These are phyloP conservation scores for Tuber microsphaerosporum DNA, from an alignment of 495 filamentous ascomycete genomes.

Conservation along the genomic window DNA sequence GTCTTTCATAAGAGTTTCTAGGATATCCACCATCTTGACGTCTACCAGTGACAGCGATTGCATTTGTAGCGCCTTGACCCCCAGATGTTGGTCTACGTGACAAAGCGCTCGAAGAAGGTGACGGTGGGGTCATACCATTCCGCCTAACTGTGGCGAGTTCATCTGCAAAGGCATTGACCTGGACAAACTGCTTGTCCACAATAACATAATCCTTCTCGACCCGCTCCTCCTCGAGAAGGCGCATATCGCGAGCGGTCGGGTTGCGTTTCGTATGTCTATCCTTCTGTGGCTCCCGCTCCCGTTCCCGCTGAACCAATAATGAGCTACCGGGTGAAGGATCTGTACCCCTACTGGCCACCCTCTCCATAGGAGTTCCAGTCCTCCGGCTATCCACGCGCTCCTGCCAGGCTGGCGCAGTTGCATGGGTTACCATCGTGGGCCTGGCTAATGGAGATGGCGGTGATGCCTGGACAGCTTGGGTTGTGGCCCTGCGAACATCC, in stretches of 20 bases:
- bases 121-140: constrained; percentile 46
- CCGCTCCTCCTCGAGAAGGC: constrained; percentile 30
- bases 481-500: constrained; percentile 29
- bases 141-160: constrained; percentile 72
- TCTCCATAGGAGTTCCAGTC: constrained; percentile 46
- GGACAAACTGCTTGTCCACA: constrained; percentile 87
- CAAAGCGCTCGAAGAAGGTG: constrained; percentile 48
- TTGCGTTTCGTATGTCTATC: constrained; percentile 26
- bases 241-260: constrained; percentile 29
- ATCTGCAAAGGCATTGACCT: constrained; percentile 95
- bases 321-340: constrained; percentile 46
- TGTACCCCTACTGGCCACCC: constrained; percentile 38
- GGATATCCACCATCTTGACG: constrained; percentile 58
- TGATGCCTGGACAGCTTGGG: constrained; percentile 20
- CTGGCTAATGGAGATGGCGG: constrained; percentile 38
- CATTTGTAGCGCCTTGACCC: constrained; percentile 41
- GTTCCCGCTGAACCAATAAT: constrained; percentile 45
- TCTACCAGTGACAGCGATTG: constrained; percentile 57
- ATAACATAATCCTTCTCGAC: constrained; percentile 74
- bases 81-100: constrained; percentile 47
- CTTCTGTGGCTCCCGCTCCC: constrained; percentile 31
- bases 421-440: constrained; percentile 41
- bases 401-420: constrained; percentile 59
- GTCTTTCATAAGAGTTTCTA: constrained; percentile 68
- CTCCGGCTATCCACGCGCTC: constrained; percentile 44